Evolutionary conservation across 345 rosid species (phyloP), one percentile per base, ranked within the genome.

Genomic region (Arabis hirsuta): DNA sequence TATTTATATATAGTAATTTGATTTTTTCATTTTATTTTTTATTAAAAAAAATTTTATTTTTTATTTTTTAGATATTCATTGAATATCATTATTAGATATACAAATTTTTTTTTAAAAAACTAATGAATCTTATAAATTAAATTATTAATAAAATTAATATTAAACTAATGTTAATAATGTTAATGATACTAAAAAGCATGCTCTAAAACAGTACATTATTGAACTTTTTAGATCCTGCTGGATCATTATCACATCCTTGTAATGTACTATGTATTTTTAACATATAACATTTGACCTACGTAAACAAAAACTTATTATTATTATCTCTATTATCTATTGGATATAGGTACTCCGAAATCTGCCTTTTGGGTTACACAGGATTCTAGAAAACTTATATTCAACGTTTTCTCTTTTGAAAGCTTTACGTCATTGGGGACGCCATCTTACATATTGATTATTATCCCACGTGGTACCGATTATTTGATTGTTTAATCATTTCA

Each of bases 341-440:
- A 10, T 16, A 10, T 22, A 24, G 26, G 16, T 53, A 31, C 44
- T 55, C 13, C 32, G 9, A 22, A 34, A 57, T 46, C 39, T 34
- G 56, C 46, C 4, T 13, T 13, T 58, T n/a, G n/a, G n/a, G n/a
- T n/a, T n/a, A n/a, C n/a, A n/a, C 13, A 20, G 51, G 3, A 56
- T 2, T 62, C 32, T 32, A 9, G 4, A 62, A 12, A 42, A 27
- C 32, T 43, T 20, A 16, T 11, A 63, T 55, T 26, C 65, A 56
- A 73, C 52, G 44, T 26, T 73, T 43, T 50, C 9, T 47, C 27
- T 56, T 48, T 48, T 46, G 12, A 51, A 58, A 51, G 61, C 73
- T 42, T 58, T 51, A 22, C 67, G 68, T 67, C 78, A 74, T 11
- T 50, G 27, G 43, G n/a, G 68, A 67, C 62, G 73, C 8, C 73